phyloP scores from a whole-genome alignment of 75 land plant species.

The Cunninghamia lanceolata region DNA sequence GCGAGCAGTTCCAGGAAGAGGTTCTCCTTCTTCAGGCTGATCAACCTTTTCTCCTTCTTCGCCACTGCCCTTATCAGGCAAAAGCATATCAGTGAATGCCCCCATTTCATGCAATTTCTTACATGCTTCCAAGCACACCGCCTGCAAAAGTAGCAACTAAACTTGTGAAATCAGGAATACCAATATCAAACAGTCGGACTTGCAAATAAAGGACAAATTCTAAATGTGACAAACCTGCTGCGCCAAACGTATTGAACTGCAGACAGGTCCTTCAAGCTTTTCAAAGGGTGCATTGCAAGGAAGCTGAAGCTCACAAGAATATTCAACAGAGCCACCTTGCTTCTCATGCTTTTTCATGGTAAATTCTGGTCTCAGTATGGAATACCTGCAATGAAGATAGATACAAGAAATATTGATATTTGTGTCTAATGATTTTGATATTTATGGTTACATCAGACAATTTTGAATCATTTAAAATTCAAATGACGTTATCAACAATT shows the following conservation, averaged over 20 bases:
- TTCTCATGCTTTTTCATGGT: slow-evolving; percentile 84
- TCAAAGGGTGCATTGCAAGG: slow-evolving; percentile 99
- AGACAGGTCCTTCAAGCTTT: slow-evolving; percentile 83
- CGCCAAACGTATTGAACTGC: slow-evolving; percentile 86
- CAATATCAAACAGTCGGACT: background rate
- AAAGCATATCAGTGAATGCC: slow-evolving; percentile 97
- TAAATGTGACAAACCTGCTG: slow-evolving; percentile 69
- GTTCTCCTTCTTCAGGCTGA: slow-evolving; percentile 84
- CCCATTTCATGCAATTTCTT: slow-evolving; percentile 99
- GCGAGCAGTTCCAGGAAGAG: slow-evolving; percentile 96
- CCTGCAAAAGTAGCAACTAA: slow-evolving; percentile 37
- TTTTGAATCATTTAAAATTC: background rate
- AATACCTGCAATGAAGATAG: slow-evolving; percentile 57
- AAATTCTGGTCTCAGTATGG: slow-evolving; percentile 92
- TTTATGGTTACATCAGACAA: background rate
- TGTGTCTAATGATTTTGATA: background rate
- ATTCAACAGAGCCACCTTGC: slow-evolving; percentile 67
- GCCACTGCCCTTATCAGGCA: slow-evolving; percentile 92
- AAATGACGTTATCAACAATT: background rate
- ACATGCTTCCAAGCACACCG: slow-evolving; percentile 98
- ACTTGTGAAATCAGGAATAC: background rate
- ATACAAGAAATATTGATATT: slow-evolving; percentile 3
- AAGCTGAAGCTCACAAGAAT: slow-evolving; percentile 96
- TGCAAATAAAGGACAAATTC: background rate
- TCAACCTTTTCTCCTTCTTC: slow-evolving; percentile 78